Evolutionary conservation across 129 eudicot species (phyloP).

Genomic region (Mikania micrantha): DNA sequence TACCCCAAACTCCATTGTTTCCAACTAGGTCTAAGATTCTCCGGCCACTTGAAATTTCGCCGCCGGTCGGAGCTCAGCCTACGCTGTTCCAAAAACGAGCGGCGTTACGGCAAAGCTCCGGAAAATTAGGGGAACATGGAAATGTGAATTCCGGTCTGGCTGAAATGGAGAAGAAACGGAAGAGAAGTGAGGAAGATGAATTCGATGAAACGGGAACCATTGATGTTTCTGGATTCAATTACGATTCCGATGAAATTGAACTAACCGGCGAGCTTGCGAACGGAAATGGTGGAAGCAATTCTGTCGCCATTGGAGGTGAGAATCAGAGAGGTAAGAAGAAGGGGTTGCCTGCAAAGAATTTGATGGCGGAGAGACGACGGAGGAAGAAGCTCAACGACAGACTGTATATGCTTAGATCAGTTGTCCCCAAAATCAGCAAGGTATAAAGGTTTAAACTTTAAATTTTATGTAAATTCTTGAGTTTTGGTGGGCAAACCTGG

Average conservation of each 20-base stretch:
- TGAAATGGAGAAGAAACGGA: slow-evolving; percentile 32
- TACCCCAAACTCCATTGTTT: slow-evolving; percentile 16
- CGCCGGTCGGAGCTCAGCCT: slow-evolving; percentile 50
- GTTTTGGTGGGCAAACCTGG: too few relatives aligned
- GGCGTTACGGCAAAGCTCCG: slow-evolving; percentile 31
- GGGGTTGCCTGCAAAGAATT: slow-evolving; percentile 67
- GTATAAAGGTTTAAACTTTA: slow-evolving; percentile 19
- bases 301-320: slow-evolving; percentile 21
- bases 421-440: slow-evolving; percentile 74
- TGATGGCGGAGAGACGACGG: slow-evolving; percentile 79
- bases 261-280: slow-evolving; percentile 19
- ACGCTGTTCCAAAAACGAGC: slow-evolving; percentile 68
- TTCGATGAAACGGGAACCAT: slow-evolving; percentile 34
- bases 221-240: slow-evolving; percentile 45
- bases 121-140: slow-evolving; percentile 22
- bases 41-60: slow-evolving; percentile 44
- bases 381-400: slow-evolving; percentile 77
- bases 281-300: slow-evolving; percentile 22
- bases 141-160: background rate
- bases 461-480: background rate
- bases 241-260: slow-evolving; percentile 60
- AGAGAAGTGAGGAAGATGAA: slow-evolving; percentile 29
- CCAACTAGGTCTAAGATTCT: slow-evolving; percentile 35
- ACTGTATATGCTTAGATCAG: slow-evolving; percentile 73
- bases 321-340: slow-evolving; percentile 65